Base-by-base conservation (phyloP, 163 green algal genomes). In the Prototheca wickerhamii region DNA sequence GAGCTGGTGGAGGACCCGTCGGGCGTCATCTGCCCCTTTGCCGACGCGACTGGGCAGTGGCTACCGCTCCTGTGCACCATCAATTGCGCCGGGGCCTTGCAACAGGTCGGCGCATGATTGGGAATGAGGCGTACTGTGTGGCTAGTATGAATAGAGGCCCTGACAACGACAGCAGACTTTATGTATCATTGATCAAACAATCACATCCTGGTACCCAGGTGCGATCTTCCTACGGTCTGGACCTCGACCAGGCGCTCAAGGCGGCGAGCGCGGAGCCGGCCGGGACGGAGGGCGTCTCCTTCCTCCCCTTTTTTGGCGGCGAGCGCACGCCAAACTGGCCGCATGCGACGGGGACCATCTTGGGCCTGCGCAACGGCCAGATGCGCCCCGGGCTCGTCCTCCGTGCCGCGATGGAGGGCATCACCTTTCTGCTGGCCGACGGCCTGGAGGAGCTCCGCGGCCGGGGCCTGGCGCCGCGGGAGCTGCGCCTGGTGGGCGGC, bases 291-390 rank as follows among this genome's bases (percentile, higher is more conserved):
- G 89, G 89, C 3, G 74, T 91, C 4, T 87, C 75, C 30, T 87
- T 92, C n/a, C 70, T 96, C 65, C 89, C 90, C 6, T 96, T 91
- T 71, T 64, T 96, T 25, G 76, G 65, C 0, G 89, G 89, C 0
- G 89, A 95, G 71, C 73, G 89, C 29, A 95, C 89, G 10, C 89
- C 89, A 50, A 91, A 93, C 72, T 93, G 87, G 87, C 90, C 90
- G 4, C 61, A 89, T 31, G 83, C 86, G 29, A 83, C 63, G 1
- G 88, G 86, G 8, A 76, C 80, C 4, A 32, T 94, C 2, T 58
- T 86, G 57, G 43, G 83, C 31, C 60, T 86, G 31, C 52, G 75
- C 20, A 71, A 68, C 4, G 76, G 76, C 29, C 51, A 89, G 46
- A 40, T 63, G 12, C 59, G 66, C 17, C 84, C 84, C 2, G 90